Base-by-base conservation (phyloP, 2,329 filamentous ascomycete genomes). In the Aspergillus novofumigatus region DNA sequence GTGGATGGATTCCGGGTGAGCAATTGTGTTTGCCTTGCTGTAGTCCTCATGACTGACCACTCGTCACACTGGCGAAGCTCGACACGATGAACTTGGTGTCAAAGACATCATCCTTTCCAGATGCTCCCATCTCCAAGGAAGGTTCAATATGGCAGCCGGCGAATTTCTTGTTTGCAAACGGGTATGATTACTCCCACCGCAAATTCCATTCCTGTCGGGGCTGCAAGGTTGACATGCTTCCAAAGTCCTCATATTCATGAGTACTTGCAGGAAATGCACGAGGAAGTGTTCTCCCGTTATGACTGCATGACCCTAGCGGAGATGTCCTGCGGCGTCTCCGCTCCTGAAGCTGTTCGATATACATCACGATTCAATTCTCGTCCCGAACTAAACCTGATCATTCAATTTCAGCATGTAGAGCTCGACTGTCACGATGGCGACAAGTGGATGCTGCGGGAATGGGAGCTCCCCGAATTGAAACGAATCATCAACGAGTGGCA, bases 31-130 rank as follows among this genome's bases (percentile, higher is more conserved):
- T 28, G 23, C 32, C 25, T 14, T 51, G 21, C 25, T 20, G 4
- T 35, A 26, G n/a, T 8, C 20, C 20, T 17, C 32, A 25, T 29
- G 42, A 21, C 44, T 47, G 23, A 55, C 42, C 10, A 25, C 21
- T 20, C 41, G 21, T 42, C 41, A 20, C 32, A 4, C 28, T 29
- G 32, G 7, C 41, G 47, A 6, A 62, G 59, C 54, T 62, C 66
- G 86, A 89, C 67, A 85, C 84, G 0, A 85, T 89, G 69, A 88
- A 88, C 70, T 79, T 86, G 72, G 86, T 86, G 66, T 85, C 81
- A 62, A 89, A 89, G 66, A 78, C 76, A 0, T 77, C 77, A 0
- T 76, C 74, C 2, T 80, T 84, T 49, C 79, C 79, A n/a, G 70
- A 74, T 55, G 71, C 69, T 8, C 75, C 1, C 62, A 71, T 85